Percentiles rank a stretch among this genome's conserved stretches.
Evolutionary conservation across 2,329 filamentous ascomycete species (phyloP).

Genomic region (Lanzia echinophila): DNA sequence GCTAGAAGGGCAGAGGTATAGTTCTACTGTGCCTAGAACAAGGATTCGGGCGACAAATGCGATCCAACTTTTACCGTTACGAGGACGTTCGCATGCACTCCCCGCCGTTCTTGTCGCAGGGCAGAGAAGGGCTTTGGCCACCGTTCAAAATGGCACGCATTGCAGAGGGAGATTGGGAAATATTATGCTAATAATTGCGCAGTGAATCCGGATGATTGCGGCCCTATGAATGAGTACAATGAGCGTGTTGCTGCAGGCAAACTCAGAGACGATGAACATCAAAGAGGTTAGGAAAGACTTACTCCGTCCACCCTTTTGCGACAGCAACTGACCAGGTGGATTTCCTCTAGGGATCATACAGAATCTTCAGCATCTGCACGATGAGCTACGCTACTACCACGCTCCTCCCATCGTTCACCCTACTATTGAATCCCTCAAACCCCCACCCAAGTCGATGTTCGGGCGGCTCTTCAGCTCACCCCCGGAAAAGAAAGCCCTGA

Average conservation of each 20-base stretch:
- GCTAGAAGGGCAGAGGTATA: not conserved
- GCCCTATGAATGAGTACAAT: slow-evolving; percentile 86
- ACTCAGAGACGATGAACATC: slow-evolving; percentile 82
- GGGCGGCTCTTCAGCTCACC: slow-evolving; percentile 53
- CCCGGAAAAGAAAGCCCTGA: slow-evolving; percentile 31
- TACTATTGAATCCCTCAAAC: slow-evolving; percentile 61
- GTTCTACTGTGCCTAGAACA: not conserved
- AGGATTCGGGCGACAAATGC: not conserved
- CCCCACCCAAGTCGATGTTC: slow-evolving; percentile 46
- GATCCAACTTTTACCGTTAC: not conserved
- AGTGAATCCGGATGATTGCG: slow-evolving; percentile 34
- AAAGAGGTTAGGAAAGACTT: slow-evolving; percentile 56
- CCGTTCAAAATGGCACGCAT: slow-evolving; percentile 24
- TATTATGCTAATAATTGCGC: not conserved
- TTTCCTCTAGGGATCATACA: slow-evolving; percentile 67
- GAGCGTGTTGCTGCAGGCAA: slow-evolving; percentile 65
- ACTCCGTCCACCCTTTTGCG: not conserved
- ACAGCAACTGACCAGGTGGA: slow-evolving; percentile 12
- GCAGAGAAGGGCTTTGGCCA: slow-evolving; percentile 25
- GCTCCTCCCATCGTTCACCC: slow-evolving; percentile 72
- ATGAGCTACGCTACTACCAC: slow-evolving; percentile 68
- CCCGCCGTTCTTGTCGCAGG: slow-evolving; percentile 25
- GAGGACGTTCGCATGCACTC: slow-evolving; percentile 11
- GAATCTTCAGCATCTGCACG: slow-evolving; percentile 80
- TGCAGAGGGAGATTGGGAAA: not conserved